These are phyloP conservation scores for Stephanodiscus triporus DNA, from an alignment of 108 stramenopile species.

Conservation along the genomic window DNA sequence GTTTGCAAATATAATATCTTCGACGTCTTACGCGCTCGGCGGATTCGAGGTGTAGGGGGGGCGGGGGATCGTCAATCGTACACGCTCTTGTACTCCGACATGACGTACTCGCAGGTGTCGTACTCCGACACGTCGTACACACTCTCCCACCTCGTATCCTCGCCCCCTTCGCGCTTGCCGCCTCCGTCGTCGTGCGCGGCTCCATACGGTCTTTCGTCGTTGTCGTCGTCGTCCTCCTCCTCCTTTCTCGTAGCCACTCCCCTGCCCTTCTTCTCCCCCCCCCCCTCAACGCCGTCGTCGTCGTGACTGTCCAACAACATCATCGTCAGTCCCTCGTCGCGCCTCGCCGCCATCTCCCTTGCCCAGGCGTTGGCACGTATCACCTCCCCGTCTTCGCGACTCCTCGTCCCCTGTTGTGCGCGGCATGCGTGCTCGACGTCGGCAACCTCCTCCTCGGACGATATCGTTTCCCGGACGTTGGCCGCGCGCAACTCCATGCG, in stretches of 20 bases:
- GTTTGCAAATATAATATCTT: too few relatives aligned
- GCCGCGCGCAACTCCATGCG: constrained; percentile 26
- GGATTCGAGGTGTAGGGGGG: too few relatives aligned
- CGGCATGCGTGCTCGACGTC: constrained; percentile 18
- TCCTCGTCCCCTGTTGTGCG: not conserved
- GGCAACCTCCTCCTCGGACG: constrained; percentile 33
- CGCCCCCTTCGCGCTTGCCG: not conserved
- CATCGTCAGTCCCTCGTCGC: constrained; percentile 41
- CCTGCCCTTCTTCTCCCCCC: not conserved
- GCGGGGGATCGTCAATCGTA: constrained; percentile 18
- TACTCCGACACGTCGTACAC: constrained; percentile 35
- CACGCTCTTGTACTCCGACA: constrained; percentile 42
- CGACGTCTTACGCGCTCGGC: too few relatives aligned
- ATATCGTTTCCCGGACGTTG: constrained; percentile 24
- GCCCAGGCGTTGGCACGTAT: constrained; percentile 28
- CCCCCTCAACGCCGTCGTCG: not conserved
- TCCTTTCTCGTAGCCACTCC: not conserved
- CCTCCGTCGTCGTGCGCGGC: not conserved
- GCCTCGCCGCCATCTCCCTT: not conserved
- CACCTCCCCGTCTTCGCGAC: not conserved
- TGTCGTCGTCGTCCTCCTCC: too few relatives aligned
- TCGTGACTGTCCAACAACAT: constrained; percentile 2
- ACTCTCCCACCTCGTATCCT: constrained; percentile 33
- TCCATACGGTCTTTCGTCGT: constrained; percentile 20
- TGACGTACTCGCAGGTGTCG: constrained; percentile 22